Percentiles rank a stretch among this genome's conserved stretches.
Evolutionary conservation across 2,329 filamentous ascomycete genomes (phyloP).

Genomic region (Sclerotinia sclerotiorum): DNA sequence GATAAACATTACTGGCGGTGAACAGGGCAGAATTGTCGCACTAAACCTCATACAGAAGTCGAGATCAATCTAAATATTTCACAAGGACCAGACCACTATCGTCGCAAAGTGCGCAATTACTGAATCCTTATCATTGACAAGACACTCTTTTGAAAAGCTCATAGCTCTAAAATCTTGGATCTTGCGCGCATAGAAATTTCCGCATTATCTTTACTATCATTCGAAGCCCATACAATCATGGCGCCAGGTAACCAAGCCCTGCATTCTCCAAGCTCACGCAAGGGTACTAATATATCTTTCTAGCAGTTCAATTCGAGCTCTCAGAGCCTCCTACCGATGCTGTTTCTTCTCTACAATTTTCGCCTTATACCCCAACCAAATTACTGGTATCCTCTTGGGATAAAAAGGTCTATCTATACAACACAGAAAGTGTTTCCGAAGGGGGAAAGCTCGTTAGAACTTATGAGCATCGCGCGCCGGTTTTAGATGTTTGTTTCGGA

Average conservation of each 20-base stretch:
- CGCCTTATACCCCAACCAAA: conserved; percentile 69
- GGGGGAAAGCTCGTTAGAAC: conserved; percentile 64
- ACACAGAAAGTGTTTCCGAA: conserved; percentile 56
- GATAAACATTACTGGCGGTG: conserved; percentile 10
- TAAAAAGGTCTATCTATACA: conserved; percentile 86
- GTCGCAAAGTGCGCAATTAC: background rate
- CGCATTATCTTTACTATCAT: background rate
- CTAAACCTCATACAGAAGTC: conserved; percentile 17
- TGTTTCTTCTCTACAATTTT: conserved; percentile 84
- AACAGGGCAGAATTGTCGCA: background rate
- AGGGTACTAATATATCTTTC: conserved; percentile 1
- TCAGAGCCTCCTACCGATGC: conserved; percentile 80
- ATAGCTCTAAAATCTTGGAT: background rate
- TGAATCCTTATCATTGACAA: background rate
- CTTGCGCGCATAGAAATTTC: background rate
- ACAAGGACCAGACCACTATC: background rate
- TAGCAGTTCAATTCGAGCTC: conserved; percentile 77
- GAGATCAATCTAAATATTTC: conserved; percentile 21
- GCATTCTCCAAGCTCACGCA: conserved; percentile 20
- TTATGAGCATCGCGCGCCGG: conserved; percentile 78
- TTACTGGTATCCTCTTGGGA: conserved; percentile 96
- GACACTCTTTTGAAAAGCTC: background rate
- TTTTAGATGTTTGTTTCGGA: conserved; percentile 91
- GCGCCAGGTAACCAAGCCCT: conserved; percentile 41
- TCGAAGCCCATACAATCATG: conserved; percentile 21